A percentile compares a stretch with the other conserved stretches of the same genome.
These are phyloP conservation scores for Zygosaccharomyces lentus DNA, from an alignment of 805 yeast species.

Conservation along the genomic window DNA sequence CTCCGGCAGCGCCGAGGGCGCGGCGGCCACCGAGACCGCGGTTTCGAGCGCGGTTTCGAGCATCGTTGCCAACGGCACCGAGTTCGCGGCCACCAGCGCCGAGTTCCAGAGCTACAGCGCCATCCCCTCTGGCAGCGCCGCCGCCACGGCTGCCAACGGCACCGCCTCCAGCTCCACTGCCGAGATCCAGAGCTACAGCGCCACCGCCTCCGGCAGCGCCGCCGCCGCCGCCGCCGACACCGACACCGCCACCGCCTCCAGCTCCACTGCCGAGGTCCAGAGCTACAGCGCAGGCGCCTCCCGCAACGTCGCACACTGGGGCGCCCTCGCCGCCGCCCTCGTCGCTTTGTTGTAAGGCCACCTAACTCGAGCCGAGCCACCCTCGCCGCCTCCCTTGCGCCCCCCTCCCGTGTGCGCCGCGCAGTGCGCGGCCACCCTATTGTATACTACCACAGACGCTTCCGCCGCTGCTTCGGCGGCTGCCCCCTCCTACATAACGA, in stretches of 20 bases:
- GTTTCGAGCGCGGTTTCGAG: neutral
- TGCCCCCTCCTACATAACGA: too few species aligned
- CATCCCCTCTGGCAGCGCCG: constrained; percentile 11
- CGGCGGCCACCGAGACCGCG: neutral
- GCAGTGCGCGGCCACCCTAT: neutral
- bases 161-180: constrained; percentile 8
- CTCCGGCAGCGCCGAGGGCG: too few species aligned
- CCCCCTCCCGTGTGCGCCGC: neutral
- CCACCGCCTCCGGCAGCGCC: constrained; percentile 10
- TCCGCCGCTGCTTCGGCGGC: too few species aligned
- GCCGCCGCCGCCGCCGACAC: neutral
- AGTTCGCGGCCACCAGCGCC: neutral
- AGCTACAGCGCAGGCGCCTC: neutral
- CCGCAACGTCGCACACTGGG: neutral
- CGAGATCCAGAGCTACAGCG: constrained; percentile 15
- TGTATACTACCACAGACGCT: too few species aligned
- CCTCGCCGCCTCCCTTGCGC: neutral
- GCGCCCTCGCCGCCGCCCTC: constrained; percentile 2
- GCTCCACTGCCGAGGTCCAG: neutral
- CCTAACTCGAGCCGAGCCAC: too few species aligned
- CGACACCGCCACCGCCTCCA: neutral
- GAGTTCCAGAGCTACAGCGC: constrained; percentile 1
- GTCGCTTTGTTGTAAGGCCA: constrained; percentile 11
- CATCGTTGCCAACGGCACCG: neutral
- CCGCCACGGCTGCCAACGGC: constrained; percentile 7